These are phyloP conservation scores for Brassica carinata DNA, from an alignment of 345 rosid species.

Conservation along the genomic window DNA sequence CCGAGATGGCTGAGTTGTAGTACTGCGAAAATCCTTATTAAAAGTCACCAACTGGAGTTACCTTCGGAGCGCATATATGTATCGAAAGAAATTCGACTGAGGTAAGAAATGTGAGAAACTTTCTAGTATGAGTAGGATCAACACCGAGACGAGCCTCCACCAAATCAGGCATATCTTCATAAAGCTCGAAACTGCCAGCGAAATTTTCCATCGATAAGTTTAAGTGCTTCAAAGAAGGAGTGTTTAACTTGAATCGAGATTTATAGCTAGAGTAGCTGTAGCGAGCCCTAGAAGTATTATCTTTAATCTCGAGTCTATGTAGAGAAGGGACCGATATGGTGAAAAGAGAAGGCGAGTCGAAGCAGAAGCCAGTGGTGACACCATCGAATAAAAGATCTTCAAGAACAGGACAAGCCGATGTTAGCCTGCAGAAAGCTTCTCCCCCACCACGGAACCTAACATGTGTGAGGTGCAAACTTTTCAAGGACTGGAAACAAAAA, in stretches of 20 bases:
- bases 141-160: slow-evolving; percentile 4
- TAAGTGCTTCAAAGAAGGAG: not conserved
- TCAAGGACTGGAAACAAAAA: not conserved
- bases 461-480: not conserved
- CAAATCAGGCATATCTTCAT: not conserved
- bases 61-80: not conserved
- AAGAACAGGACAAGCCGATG: not conserved
- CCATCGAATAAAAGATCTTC: not conserved
- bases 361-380: not conserved
- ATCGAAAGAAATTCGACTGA: not conserved
- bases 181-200: not conserved
- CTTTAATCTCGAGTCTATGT: not conserved
- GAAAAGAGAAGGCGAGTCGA: not conserved
- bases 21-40: too few species aligned
- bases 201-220: too few species aligned
- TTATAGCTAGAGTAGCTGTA: too few species aligned
- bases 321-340: not conserved
- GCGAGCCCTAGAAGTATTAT: not conserved
- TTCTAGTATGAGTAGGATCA: not conserved
- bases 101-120: slow-evolving; percentile 11
- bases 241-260: not conserved
- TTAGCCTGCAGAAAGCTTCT: not conserved
- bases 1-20: not conserved
- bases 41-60: too few species aligned
- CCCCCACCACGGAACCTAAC: not conserved